Base-by-base conservation (phyloP, 345 rosid genomes). In the Linum tenue region DNA sequence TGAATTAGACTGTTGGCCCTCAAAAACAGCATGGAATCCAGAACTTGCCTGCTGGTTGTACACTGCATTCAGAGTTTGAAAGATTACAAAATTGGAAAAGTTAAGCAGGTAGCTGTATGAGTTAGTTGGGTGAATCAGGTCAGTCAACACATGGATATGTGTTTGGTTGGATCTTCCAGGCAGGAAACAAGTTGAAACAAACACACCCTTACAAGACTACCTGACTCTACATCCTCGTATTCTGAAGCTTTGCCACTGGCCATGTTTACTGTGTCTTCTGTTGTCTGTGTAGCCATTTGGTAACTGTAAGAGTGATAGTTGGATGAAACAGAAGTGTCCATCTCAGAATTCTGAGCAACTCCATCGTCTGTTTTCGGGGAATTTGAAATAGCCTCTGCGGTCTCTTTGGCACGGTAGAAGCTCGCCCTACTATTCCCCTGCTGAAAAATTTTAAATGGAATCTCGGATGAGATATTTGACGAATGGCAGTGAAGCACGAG, bases 161-260 rank as follows among this genome's bases (percentile, higher is more conserved):
- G 50, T 11, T 43, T 43, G 10, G 31, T 22, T 42, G 40, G 37
- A 67, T 66, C 57, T 69, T 67, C 58, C 31, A 22, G 31, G 31
- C 31, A 22, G 31, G 31, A 22, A 22, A 22, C 41, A 60, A 69
- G 42, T 10, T 14, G 70, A 48, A 22, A 53, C 40, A 60, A 22
- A 4, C 63, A 50, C 39, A 55, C 51, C 66, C 60, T 35, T 37
- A 71, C 63, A 73, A 53, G 67, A 64, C 44, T 65, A 86, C 98
- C 96, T 82, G 98, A 90, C 76, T 92, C 91, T 55, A 80, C 89
- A 73, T 92, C 98, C 74, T 83, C 97, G 72, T 76, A 78, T 74
- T 86, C 94, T 41, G 94, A 82, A 48, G 88, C 79, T 31, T 80
- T 90, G 76, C 79, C 75, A 65, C 85, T 82, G 72, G 67, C 84